Base-by-base conservation (phyloP, 768 basidiomycete species). In the Steccherinum ochraceum region DNA sequence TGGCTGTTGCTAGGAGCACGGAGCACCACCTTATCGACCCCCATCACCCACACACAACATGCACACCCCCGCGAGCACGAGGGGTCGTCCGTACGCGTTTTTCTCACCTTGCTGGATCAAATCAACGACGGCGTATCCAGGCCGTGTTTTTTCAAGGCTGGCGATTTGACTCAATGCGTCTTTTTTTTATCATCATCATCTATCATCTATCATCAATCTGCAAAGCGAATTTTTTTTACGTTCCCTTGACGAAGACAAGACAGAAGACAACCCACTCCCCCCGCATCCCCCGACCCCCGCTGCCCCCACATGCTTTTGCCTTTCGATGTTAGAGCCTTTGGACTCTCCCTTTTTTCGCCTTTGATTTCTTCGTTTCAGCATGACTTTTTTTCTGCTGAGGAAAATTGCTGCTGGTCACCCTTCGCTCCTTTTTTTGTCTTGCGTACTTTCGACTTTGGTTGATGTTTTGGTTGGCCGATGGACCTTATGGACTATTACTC, bases 21-120 rank as follows among this genome's bases (percentile, higher is more conserved):
- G 30, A 35, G 30, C 16, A 35, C 30, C 16, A 35, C 30, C 16
- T 35, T 35, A 35, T 35, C 30, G 7, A 7, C 30, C 7, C 30
- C 30, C 16, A 7, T 16, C n/a, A 43, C 5, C 10, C 41, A 18
- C 11, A 19, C 41, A 23, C 41, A 18, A 19, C 21, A 23, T n/a
- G 21, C 7, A 10, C 41, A n/a, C 18, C 41, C 7, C 21, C 18
- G 41, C 41, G 18, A 10, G 41, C 10, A 43, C 41, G 35, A 39
- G 35, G n/a, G 21, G 11, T 35, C 16, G 30, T 35, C 30, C 7
- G 30, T 16, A 7, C 30, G 30, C 7, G 30, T 7, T 7, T n/a
- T 35, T 35, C 30, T 35, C 30, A 35, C 30, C 41, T 43, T 43
- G 41, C 41, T 43, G 41, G 41, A 43, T 18, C 41, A 43, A 39